Conservation (phyloP, 78 protist genomes). For the Speleostelium caveatum region DNA sequence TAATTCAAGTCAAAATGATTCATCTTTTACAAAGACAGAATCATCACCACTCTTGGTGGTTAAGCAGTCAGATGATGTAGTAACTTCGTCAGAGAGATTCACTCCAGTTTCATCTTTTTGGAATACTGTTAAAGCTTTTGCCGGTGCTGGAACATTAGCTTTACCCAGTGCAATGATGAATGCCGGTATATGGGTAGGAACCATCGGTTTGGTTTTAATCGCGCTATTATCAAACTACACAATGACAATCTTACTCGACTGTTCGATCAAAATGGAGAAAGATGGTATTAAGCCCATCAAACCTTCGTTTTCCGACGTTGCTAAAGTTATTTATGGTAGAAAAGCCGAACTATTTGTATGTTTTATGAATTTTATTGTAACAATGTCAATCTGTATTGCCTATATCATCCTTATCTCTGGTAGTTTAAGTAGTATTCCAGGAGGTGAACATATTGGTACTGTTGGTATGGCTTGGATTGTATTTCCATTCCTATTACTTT, state of each 20-base stretch:
- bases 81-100: neutral
- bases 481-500: constrained; percentile 17
- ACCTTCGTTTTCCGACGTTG: constrained; percentile 59
- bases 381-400: constrained; percentile 62
- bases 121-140: constrained; percentile 68
- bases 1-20: neutral
- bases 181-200: constrained; percentile 66
- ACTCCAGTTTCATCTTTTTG: constrained; percentile 35
- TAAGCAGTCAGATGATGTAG: neutral
- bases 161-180: constrained; percentile 62
- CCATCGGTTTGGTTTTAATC: constrained; percentile 55
- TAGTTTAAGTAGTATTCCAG: constrained; percentile 14
- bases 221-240: constrained; percentile 65
- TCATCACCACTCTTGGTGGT: constrained; percentile 23
- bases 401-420: constrained; percentile 54
- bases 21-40: neutral
- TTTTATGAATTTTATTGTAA: constrained; percentile 60
- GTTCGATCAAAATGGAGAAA: constrained; percentile 31
- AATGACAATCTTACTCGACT: constrained; percentile 38
- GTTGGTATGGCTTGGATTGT: constrained; percentile 29
- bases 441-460: neutral
- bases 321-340: constrained; percentile 38
- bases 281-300: constrained; percentile 9
- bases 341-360: constrained; percentile 42
- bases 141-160: constrained; percentile 76